phyloP scores from a whole-genome alignment of 208 protist genomes.

The Trypanosoma vivax region DNA sequence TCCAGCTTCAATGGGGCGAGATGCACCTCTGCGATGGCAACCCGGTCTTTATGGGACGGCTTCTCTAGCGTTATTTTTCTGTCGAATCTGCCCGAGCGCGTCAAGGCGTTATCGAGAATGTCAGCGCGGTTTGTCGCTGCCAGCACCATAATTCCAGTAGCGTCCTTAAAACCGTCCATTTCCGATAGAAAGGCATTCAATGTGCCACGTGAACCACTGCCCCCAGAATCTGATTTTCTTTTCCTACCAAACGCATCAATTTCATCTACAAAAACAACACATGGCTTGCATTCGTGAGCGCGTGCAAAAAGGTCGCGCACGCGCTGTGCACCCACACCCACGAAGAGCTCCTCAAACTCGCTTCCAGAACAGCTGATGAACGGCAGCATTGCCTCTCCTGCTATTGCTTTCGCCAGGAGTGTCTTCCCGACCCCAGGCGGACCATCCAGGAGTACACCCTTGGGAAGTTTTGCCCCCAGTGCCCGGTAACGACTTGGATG shows the following conservation, averaged over 20 bases:
- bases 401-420: slow-evolving; percentile 80
- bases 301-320: slow-evolving; percentile 91
- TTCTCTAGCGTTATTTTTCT: slow-evolving; percentile 88
- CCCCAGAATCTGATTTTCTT: slow-evolving; percentile 48
- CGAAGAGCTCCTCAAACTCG: slow-evolving; percentile 96
- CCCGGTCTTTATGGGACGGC: slow-evolving; percentile 92
- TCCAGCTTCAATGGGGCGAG: slow-evolving; percentile 80
- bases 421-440: slow-evolving; percentile 96
- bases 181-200: slow-evolving; percentile 98
- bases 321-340: slow-evolving; percentile 93
- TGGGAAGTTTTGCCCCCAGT: slow-evolving; percentile 93
- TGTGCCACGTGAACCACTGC: slow-evolving; percentile 76
- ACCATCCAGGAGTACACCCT: slow-evolving; percentile 94
- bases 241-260: slow-evolving; percentile 94
- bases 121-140: slow-evolving; percentile 97
- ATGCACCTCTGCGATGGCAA: slow-evolving; percentile 93
- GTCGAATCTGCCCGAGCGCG: slow-evolving; percentile 94
- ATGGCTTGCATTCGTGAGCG: slow-evolving; percentile 91
- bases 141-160: slow-evolving; percentile 94
- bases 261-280: slow-evolving; percentile 98
- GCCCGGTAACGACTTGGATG: slow-evolving; percentile 89
- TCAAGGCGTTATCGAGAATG: slow-evolving; percentile 95
- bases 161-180: slow-evolving; percentile 96
- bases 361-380: slow-evolving; percentile 93
- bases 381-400: slow-evolving; percentile 88